A percentile compares a stretch with the other conserved stretches of the same genome.
phyloP scores from a whole-genome alignment of 2,329 filamentous ascomycete genomes.

The Verticillium klebahnii region DNA sequence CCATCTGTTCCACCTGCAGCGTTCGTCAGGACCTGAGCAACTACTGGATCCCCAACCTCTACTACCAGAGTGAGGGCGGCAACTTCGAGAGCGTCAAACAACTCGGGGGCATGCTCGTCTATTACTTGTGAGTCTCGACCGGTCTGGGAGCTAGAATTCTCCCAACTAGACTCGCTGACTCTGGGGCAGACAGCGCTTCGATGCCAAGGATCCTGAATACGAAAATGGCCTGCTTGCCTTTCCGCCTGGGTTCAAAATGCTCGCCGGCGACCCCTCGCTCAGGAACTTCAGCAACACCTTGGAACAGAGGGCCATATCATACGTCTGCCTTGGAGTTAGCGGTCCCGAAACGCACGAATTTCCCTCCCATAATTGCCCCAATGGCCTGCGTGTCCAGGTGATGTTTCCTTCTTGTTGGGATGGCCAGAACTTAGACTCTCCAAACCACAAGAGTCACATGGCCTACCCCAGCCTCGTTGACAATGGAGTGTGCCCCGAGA shows the following conservation, averaged over 20 bases:
- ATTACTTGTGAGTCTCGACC: constrained; percentile 42
- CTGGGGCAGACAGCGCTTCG: constrained; percentile 30
- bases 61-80: constrained; percentile 47
- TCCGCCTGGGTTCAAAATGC: constrained; percentile 59
- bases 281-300: constrained; percentile 37
- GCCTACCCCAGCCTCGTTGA: constrained; percentile 37
- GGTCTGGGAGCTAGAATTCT: neutral
- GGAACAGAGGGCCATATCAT: constrained; percentile 48
- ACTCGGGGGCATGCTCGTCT: constrained; percentile 39
- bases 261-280: constrained; percentile 50
- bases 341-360: constrained; percentile 44
- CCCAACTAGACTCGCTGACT: neutral
- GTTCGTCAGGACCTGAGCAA: constrained; percentile 59
- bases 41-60: constrained; percentile 63
- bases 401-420: constrained; percentile 62
- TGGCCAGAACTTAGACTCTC: constrained; percentile 48
- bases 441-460: constrained; percentile 53
- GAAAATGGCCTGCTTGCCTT: constrained; percentile 52
- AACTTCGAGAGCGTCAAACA: constrained; percentile 40
- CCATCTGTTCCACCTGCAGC: constrained; percentile 61
- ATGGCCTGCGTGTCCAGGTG: constrained; percentile 47
- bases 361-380: constrained; percentile 48
- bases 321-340: constrained; percentile 46
- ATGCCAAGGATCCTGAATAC: constrained; percentile 29
- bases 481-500: constrained; percentile 10